Percentiles rank a stretch among this genome's conserved stretches.
These are phyloP conservation scores for Neurospora sp. DNA, from an alignment of 495 filamentous ascomycete genomes.

Conservation along the genomic window DNA sequence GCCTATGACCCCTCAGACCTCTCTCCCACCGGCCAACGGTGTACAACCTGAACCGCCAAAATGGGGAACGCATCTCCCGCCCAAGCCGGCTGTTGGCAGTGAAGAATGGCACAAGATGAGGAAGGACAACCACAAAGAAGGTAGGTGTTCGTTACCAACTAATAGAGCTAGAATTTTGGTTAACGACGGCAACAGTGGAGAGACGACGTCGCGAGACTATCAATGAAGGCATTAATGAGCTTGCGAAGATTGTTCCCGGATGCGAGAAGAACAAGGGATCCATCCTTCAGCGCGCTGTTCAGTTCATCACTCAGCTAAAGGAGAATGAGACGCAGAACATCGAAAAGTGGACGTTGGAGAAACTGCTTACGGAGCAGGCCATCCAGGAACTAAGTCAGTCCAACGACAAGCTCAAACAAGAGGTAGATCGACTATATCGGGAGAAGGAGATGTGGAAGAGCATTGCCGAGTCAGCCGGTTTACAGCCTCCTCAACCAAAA, in stretches of 20 bases:
- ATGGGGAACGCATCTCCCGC: conserved; percentile 6
- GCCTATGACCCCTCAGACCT: conserved; percentile 34
- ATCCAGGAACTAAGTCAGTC: conserved; percentile 80
- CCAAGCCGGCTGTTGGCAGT: conserved; percentile 84
- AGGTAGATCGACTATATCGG: conserved; percentile 59
- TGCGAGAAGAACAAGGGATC: conserved; percentile 99
- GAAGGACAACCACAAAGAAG: conserved; percentile 99
- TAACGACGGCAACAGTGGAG: conserved; percentile 54
- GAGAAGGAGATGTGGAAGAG: conserved; percentile 83
- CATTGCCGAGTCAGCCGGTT: conserved; percentile 64
- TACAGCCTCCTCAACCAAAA: conserved; percentile 36
- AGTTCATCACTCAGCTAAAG: conserved; percentile 88
- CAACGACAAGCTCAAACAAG: conserved; percentile 81
- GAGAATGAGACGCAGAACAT: conserved; percentile 89
- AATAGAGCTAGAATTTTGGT: not conserved
- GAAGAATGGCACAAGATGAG: conserved; percentile 97
- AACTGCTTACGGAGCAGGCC: conserved; percentile 88
- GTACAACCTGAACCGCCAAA: conserved; percentile 16
- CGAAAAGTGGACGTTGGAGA: conserved; percentile 95
- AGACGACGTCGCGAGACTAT: conserved; percentile 96
- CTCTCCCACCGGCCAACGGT: conserved; percentile 21
- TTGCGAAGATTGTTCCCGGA: conserved; percentile 92
- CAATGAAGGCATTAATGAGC: conserved; percentile 97
- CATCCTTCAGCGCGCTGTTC: conserved; percentile 85
- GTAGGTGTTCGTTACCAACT: conserved; percentile 36